phyloP scores from a whole-genome alignment of 495 filamentous ascomycete species.

The Penicillium ochrochloron region DNA sequence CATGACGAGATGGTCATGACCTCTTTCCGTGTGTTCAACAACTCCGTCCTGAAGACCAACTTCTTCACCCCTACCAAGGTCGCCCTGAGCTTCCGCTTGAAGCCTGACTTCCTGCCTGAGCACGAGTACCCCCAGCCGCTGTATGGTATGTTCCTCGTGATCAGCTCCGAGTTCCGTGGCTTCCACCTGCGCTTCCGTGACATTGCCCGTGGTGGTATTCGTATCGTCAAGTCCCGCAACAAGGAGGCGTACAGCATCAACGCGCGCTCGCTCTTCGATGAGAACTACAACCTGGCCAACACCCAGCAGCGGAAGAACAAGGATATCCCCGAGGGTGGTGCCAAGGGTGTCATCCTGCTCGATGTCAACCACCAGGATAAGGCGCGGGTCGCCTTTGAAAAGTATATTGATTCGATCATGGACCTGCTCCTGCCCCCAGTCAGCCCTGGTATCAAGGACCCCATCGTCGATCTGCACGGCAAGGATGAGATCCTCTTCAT shows the following conservation, averaged over 20 bases:
- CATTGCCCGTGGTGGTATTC: conserved; percentile 94
- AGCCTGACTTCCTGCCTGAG: conserved; percentile 85
- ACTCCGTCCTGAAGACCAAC: conserved; percentile 91
- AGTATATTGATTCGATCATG: conserved; percentile 98
- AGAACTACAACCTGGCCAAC: conserved; percentile 98
- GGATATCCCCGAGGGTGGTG: conserved; percentile 98
- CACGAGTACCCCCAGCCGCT: conserved; percentile 92
- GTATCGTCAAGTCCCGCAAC: conserved; percentile 96
- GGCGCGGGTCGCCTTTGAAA: conserved; percentile 89
- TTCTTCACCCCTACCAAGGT: conserved; percentile 99
- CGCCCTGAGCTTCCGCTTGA: conserved; percentile 91
- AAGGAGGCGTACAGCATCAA: conserved; percentile 96
- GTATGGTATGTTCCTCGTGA: conserved; percentile 98
- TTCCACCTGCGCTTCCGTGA: conserved; percentile 98
- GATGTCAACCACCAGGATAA: conserved; percentile 95
- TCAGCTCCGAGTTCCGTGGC: conserved; percentile 93
- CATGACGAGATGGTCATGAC: conserved; percentile 98
- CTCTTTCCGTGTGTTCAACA: conserved; percentile 95
- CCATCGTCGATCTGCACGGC: conserved; percentile 91
- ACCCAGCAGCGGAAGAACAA: conserved; percentile 99
- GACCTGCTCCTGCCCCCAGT: conserved; percentile 87
- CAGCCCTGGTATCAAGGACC: conserved; percentile 97
- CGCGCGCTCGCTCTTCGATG: conserved; percentile 91
- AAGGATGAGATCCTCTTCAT: conserved; percentile 97
- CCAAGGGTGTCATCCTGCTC: conserved; percentile 95